phyloP scores from a whole-genome alignment of 805 yeast species.

The Clavispora vitiphila region DNA sequence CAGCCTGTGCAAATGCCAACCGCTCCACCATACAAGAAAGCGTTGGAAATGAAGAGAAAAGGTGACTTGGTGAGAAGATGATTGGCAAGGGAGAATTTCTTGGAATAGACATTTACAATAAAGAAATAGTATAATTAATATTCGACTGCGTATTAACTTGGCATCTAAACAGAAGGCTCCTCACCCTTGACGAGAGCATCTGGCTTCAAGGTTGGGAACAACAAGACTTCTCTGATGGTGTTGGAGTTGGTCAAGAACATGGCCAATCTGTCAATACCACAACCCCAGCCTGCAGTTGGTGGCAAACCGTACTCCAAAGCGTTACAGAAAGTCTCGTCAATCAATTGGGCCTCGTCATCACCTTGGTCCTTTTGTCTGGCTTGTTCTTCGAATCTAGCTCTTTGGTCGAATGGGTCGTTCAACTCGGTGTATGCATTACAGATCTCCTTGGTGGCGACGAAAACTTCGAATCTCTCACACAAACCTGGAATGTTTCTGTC shows the following conservation, averaged over 20 bases:
- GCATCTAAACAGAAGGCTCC: constrained; percentile 15
- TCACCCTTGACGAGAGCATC: constrained; percentile 48
- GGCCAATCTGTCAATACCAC: constrained; percentile 97
- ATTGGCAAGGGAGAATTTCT: not conserved
- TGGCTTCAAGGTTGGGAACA: constrained; percentile 99
- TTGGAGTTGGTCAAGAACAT: constrained; percentile 97
- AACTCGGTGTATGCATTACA: constrained; percentile 98
- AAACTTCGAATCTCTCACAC: constrained; percentile 97
- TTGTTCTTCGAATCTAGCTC: constrained; percentile 96
- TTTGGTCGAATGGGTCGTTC: constrained; percentile 98
- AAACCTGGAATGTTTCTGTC: constrained; percentile 89
- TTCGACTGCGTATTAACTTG: not conserved
- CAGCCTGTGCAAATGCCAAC: constrained; percentile 96
- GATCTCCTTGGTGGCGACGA: constrained; percentile 97
- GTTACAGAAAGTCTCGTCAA: constrained; percentile 95
- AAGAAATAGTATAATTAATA: not conserved
- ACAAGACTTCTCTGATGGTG: constrained; percentile 93
- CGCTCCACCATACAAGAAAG: constrained; percentile 94
- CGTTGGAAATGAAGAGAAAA: constrained; percentile 77
- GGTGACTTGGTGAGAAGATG: constrained; percentile 41
- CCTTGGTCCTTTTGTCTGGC: constrained; percentile 98
- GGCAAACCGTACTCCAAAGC: constrained; percentile 98
- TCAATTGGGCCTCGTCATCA: constrained; percentile 96
- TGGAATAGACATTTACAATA: not conserved
- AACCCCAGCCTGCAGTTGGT: constrained; percentile 99